A percentile compares a stretch with the other conserved stretches of the same genome.
Conservation (phyloP, 2,329 filamentous ascomycete genomes). For the Colletotrichum sp. region DNA sequence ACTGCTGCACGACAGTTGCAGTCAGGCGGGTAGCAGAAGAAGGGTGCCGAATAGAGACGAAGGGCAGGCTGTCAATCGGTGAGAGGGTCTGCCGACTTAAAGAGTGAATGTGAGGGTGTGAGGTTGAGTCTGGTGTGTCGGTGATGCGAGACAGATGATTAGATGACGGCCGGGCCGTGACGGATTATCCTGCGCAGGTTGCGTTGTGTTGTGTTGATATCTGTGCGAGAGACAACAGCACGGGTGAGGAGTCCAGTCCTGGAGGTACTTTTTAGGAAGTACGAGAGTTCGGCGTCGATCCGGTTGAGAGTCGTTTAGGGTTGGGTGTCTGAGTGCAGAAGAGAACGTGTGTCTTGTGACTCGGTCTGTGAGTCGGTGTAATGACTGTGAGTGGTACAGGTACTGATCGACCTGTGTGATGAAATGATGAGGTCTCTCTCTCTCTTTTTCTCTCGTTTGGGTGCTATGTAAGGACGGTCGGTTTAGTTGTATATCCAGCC, state of each 20-base stretch:
- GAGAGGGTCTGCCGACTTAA: background rate
- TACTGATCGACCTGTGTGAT: background rate
- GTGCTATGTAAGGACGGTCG: background rate
- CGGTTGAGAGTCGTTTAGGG: background rate
- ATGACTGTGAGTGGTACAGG: slow-evolving; percentile 14
- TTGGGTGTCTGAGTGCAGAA: background rate
- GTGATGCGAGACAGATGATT: background rate
- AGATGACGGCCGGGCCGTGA: slow-evolving; percentile 7
- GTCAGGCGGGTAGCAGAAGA: slow-evolving; percentile 1
- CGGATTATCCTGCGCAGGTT: background rate
- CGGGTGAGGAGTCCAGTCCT: slow-evolving; percentile 23
- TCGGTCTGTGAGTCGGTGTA: slow-evolving; percentile 6
- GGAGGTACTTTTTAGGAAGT: background rate
- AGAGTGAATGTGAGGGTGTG: background rate
- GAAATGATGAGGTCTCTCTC: background rate
- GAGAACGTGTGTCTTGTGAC: slow-evolving; percentile 2
- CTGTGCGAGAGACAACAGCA: slow-evolving; percentile 1
- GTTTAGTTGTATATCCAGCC: slow-evolving; percentile 7
- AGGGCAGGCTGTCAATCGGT: background rate
- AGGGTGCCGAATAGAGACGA: background rate
- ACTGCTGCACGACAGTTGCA: slow-evolving; percentile 19
- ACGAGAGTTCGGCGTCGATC: slow-evolving; percentile 1
- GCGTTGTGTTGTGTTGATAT: background rate
- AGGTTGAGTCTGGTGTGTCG: background rate
- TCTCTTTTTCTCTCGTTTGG: background rate